A percentile compares a stretch with the other conserved stretches of the same genome.
Evolutionary conservation across 371 early-diverging fungal species (phyloP).

Genomic region (Phascolomyces articulosus): DNA sequence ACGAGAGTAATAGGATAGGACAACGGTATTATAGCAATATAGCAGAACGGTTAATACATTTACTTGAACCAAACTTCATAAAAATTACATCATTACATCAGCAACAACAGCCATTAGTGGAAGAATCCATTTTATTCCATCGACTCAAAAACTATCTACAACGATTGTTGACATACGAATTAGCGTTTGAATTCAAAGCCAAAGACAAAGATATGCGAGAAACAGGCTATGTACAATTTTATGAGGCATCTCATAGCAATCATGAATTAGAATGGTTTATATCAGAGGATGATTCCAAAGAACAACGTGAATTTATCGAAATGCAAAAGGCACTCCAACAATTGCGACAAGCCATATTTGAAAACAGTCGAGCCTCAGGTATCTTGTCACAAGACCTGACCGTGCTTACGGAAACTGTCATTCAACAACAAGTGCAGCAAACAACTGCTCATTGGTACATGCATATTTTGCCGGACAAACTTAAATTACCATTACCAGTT

Average conservation of each 20-base stretch:
- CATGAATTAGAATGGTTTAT: constrained; percentile 2
- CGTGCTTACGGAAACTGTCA: constrained; percentile 1
- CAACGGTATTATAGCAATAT: not conserved
- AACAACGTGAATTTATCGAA: constrained; percentile 1
- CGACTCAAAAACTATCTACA: constrained; percentile 9
- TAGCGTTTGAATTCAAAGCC: constrained; percentile 1
- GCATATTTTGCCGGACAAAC: constrained; percentile 1
- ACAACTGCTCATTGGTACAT: constrained; percentile 13
- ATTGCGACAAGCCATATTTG: constrained; percentile 7
- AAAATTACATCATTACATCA: not conserved
- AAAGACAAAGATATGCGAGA: constrained; percentile 9
- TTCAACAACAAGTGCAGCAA: constrained; percentile 12
- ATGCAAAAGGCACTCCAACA: constrained; percentile 12
- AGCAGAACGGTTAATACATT: not conserved
- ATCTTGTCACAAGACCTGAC: not conserved
- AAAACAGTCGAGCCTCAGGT: constrained; percentile 3
- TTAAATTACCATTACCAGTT: constrained; percentile 11
- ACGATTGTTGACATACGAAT: constrained; percentile 9
- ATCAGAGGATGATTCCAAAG: constrained; percentile 5
- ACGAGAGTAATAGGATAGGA: not conserved
- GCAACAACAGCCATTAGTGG: not conserved
- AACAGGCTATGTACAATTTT: constrained; percentile 11
- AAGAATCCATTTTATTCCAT: constrained; percentile 12
- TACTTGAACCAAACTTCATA: not conserved
- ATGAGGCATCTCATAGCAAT: not conserved